Base-by-base conservation (phyloP, 257 asterid genomes). In the Plantago major region DNA sequence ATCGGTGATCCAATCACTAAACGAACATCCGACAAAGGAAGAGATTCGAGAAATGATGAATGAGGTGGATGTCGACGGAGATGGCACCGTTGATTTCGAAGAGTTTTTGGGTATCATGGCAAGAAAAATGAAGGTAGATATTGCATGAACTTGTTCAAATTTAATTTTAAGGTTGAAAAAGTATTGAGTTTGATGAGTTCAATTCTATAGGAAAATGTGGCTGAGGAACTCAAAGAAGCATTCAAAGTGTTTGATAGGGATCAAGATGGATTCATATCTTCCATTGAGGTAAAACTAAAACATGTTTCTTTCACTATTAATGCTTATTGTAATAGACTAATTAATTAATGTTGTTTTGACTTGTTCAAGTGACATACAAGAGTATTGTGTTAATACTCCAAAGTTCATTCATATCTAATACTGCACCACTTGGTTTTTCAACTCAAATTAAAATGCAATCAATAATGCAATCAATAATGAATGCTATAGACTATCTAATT, bases 81-180 rank as follows among this genome's bases (percentile, higher is more conserved):
- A 81, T 62, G 86, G 86, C 10, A 81, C 88, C 50, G 73, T 81
- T 0, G 82, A 81, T 53, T 78, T 81, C 42, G 65, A 74, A 1
- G 87, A 81, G 58, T 78, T 81, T 73, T 71, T 78, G 65, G 66
- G 50, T 50, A 81, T 78, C 72, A 73, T 81, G 84, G 80, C 76
- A 59, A 73, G 62, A 14, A 78, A 73, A 63, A 75, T 78, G 71
- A 78, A 78, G 84, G 84, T 80, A 42, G 13, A 2, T 14, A 10
- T 22, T 22, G 26, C 42, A 13, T 10, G 42, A 9, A 15, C 40
- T n/a, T 15, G 6, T 28, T 57, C 30, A 57, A 56, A 30, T 15
- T 37, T 56, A n/a, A 40, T 15, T 16, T 11, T 9, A 47, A 10
- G 11, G 1, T 6, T 2, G 30, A 26, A 11, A 11, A 22, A 14